Evolutionary conservation across 1,284 basidiomycete species (phyloP).

Genomic region (Rhizoctonia solani): DNA sequence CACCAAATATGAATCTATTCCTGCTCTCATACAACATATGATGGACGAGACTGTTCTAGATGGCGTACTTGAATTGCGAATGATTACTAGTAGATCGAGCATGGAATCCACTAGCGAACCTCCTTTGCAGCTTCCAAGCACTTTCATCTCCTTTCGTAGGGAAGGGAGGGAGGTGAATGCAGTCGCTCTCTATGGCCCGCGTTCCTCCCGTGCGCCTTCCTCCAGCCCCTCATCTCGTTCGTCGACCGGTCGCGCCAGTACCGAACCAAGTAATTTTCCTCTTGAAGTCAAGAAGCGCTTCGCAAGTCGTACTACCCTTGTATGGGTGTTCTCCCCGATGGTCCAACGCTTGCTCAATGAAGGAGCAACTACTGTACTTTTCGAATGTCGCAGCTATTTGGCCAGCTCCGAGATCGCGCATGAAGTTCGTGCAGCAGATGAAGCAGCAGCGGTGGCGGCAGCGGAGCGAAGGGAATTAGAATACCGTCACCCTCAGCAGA

Average conservation of each 20-base stretch:
- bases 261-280: not conserved
- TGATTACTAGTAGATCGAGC: not conserved
- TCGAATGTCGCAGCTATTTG: conserved; percentile 16
- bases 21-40: conserved; percentile 28
- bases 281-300: conserved; percentile 29
- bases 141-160: conserved; percentile 21
- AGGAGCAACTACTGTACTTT: conserved; percentile 9
- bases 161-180: conserved; percentile 13
- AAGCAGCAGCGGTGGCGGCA: not conserved
- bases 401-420: conserved; percentile 7
- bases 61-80: conserved; percentile 6
- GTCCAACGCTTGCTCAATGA: conserved; percentile 7
- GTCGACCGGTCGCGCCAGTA: not conserved
- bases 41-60: conserved; percentile 21
- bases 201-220: not conserved
- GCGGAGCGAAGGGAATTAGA: not conserved
- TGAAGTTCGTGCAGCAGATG: conserved; percentile 2
- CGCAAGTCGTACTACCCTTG: conserved; percentile 5
- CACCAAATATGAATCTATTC: conserved; percentile 23
- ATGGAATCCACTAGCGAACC: not conserved
- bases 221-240: not conserved
- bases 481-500: not conserved
- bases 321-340: conserved; percentile 12
- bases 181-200: conserved; percentile 22
- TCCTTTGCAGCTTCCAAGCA: not conserved